These are phyloP conservation scores for Dactylellina sp. DNA, from an alignment of 2,329 filamentous ascomycete genomes.

Conservation along the genomic window DNA sequence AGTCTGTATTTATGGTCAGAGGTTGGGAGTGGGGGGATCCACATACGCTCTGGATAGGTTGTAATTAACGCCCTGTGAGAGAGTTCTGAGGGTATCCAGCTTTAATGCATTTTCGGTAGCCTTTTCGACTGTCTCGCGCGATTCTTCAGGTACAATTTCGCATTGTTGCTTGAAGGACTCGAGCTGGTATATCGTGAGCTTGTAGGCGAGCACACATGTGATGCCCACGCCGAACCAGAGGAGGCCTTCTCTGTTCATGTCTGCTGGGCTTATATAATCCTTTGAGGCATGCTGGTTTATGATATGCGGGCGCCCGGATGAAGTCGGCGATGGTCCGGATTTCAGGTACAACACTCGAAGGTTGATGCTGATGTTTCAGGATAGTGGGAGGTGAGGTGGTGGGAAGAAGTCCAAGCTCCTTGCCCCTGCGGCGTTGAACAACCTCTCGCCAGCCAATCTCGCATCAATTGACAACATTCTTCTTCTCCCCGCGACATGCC, in stretches of 20 bases:
- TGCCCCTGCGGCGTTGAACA: neutral
- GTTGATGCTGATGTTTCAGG: conserved; percentile 9
- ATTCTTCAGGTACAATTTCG: conserved; percentile 50
- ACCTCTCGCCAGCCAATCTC: neutral
- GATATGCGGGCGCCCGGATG: neutral
- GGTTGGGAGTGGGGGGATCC: neutral
- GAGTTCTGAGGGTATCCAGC: conserved; percentile 40
- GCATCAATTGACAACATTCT: conserved; percentile 8
- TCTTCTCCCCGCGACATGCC: conserved; percentile 1
- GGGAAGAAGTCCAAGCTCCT: conserved; percentile 13
- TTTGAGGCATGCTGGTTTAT: neutral
- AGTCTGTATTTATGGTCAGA: conserved; percentile 17
- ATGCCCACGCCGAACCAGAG: conserved; percentile 50
- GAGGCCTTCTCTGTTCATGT: conserved; percentile 29
- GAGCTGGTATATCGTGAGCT: conserved; percentile 47
- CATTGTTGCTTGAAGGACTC: conserved; percentile 46
- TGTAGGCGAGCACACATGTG: conserved; percentile 44
- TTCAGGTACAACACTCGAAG: neutral
- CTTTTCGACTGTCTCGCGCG: conserved; percentile 52
- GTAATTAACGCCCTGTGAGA: conserved; percentile 47
- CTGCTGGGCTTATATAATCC: neutral
- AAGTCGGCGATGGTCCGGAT: neutral
- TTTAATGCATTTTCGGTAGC: conserved; percentile 53
- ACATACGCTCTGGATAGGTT: conserved; percentile 54
- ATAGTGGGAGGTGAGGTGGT: neutral